Conservation (phyloP, 148 eudicot genomes). For the Pouteria glomerata region DNA sequence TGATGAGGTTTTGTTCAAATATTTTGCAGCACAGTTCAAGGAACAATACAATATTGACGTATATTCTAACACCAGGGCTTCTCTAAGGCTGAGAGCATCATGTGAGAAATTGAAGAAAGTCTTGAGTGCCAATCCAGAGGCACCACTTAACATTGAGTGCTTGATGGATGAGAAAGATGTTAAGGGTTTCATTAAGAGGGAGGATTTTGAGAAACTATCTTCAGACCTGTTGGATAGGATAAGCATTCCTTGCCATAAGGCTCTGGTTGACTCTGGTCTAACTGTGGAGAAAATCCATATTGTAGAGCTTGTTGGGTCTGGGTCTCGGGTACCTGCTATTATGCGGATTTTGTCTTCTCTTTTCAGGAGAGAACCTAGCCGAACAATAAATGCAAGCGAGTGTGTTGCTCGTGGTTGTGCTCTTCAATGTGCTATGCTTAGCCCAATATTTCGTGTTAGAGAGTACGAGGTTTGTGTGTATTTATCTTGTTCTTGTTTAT, state of each 20-base stretch:
- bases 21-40: conserved; percentile 69
- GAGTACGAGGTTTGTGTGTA: conserved; percentile 78
- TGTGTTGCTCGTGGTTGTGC: conserved; percentile 99
- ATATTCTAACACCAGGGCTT: conserved; percentile 60
- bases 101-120: conserved; percentile 93
- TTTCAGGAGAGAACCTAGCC: conserved; percentile 61
- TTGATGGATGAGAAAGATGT: conserved; percentile 98
- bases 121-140: conserved; percentile 91
- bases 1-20: conserved; percentile 77
- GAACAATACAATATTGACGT: conserved; percentile 69
- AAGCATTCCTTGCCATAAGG: conserved; percentile 68
- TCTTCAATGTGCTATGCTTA: conserved; percentile 94
- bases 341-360: conserved; percentile 40
- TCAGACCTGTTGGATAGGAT: conserved; percentile 61
- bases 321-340: conserved; percentile 88
- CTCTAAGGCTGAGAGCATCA: conserved; percentile 72
- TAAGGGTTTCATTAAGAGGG: conserved; percentile 71
- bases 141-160: conserved; percentile 87
- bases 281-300: conserved; percentile 48
- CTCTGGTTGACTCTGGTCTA: conserved; percentile 58
- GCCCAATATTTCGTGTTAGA: conserved; percentile 71
- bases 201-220: conserved; percentile 79
- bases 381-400: conserved; percentile 84
- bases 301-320: conserved; percentile 95
- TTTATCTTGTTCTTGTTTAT: not conserved